Base-by-base conservation (phyloP, 768 basidiomycete genomes). In the Panaeolus cyanescens region DNA sequence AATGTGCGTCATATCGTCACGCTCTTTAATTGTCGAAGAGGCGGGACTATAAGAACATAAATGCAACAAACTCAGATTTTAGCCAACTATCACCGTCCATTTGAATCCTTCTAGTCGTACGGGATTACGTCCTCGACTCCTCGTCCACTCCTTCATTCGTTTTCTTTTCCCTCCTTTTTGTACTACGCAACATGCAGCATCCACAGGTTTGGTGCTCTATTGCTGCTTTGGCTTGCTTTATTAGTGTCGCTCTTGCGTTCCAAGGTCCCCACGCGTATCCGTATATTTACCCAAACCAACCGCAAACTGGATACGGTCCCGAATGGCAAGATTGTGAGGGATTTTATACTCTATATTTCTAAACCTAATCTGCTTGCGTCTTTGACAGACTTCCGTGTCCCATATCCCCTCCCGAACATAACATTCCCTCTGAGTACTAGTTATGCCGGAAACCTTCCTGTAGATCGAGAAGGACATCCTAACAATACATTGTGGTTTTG, bases 401-500 rank as follows among this genome's bases (percentile, higher is more conserved):
- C 82, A 1, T 64, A 75, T 13, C 68, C 68, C 32, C 79, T 89
- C 13, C 88, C 88, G 10, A 88, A 88, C 65, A 74, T 89, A n/a
- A 84, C 85, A 0, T 87, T 85, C 68, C 67, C 74, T 40, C 67
- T 79, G 25, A 74, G 79, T 31, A 80, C 80, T n/a, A 83, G 78
- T 66, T 90, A 77, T 67, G 87, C 88, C 0, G 88, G 88, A 57
- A 90, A 88, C 60, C 77, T 90, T 56, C 80, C 81, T 30, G 87
- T 89, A 3, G 77, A 85, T 62, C 80, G 88, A 54, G 71, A 74
- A 7, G 80, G 79, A 28, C 88, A 88, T 69, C 85, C 85, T 0
- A 88, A 89, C 56, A 74, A 89, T 61, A 89, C 87, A 0, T 75
- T 89, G 15, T 90, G 88, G 74, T 89, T 89, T 70, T 79, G 82